Conservation (phyloP, 192 early-diverging fungal species). For the Mortierella antarctica region DNA sequence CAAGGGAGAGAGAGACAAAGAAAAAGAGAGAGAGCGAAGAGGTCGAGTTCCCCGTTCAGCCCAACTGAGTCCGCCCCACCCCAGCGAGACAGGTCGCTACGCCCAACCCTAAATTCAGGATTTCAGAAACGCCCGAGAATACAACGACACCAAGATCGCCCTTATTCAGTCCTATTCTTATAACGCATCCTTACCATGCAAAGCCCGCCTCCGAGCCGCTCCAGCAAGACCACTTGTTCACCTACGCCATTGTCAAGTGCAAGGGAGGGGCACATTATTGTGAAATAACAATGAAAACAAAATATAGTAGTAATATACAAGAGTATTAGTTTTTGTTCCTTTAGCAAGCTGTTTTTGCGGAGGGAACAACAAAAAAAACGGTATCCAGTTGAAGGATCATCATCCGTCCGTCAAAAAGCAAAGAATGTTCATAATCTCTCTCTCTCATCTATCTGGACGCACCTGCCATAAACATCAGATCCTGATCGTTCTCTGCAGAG, state of each 20-base stretch:
- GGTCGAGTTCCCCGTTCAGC: neutral
- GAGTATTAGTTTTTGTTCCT: too few species aligned
- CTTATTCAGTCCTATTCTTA: neutral
- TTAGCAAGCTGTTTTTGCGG: too few species aligned
- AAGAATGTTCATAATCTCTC: neutral
- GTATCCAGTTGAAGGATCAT: too few species aligned
- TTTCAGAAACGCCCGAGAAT: neutral
- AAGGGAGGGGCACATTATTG: neutral
- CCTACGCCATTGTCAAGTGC: neutral
- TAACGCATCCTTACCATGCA: slow-evolving; percentile 34
- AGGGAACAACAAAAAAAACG: too few species aligned
- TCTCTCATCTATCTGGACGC: neutral
- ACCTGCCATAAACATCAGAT: slow-evolving; percentile 49
- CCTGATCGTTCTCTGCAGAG: slow-evolving; percentile 28
- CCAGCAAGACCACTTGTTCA: slow-evolving; percentile 34
- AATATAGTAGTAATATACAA: neutral
- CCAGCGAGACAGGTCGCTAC: too few species aligned
- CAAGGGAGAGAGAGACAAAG: neutral
- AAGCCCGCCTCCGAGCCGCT: slow-evolving; percentile 30
- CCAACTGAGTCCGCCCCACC: too few species aligned
- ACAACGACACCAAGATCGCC: neutral
- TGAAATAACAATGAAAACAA: neutral
- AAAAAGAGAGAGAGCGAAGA: neutral
- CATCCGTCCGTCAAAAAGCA: neutral
- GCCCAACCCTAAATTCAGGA: neutral